A percentile compares a stretch with the other conserved stretches of the same genome.
Conservation (phyloP, 192 early-diverging fungal genomes). For the Lunasporangiospora selenospora region DNA sequence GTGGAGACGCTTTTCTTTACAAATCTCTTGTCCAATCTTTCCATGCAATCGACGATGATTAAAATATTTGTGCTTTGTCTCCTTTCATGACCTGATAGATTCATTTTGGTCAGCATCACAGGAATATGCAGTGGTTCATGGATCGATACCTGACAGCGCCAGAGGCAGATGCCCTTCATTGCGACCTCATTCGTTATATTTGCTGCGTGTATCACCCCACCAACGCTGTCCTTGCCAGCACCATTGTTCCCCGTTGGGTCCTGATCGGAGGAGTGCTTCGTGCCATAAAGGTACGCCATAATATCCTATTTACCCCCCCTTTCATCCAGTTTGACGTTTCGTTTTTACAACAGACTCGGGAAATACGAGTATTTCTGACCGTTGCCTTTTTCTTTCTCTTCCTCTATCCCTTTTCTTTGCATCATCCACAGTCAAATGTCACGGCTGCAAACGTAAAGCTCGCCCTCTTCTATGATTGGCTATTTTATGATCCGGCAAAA, state of each 20-base stretch:
- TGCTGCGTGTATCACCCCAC: conserved; percentile 75
- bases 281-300: conserved; percentile 51
- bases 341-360: neutral
- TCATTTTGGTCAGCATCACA: conserved; percentile 50
- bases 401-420: neutral
- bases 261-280: conserved; percentile 68
- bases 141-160: conserved; percentile 63
- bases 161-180: conserved; percentile 64
- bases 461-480: conserved; percentile 82
- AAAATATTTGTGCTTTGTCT: neutral
- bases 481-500: conserved; percentile 67
- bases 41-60: neutral
- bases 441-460: conserved; percentile 72
- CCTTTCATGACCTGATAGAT: conserved; percentile 37
- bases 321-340: neutral
- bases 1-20: neutral
- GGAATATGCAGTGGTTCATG: conserved; percentile 73
- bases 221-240: conserved; percentile 71
- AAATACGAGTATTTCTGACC: neutral
- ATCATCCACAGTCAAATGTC: conserved; percentile 52
- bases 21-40: too few relatives aligned
- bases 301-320: neutral
- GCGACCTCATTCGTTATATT: conserved; percentile 79
- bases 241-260: conserved; percentile 76
- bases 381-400: neutral